phyloP scores from a whole-genome alignment of 345 rosid species.

The Linum tenue region DNA sequence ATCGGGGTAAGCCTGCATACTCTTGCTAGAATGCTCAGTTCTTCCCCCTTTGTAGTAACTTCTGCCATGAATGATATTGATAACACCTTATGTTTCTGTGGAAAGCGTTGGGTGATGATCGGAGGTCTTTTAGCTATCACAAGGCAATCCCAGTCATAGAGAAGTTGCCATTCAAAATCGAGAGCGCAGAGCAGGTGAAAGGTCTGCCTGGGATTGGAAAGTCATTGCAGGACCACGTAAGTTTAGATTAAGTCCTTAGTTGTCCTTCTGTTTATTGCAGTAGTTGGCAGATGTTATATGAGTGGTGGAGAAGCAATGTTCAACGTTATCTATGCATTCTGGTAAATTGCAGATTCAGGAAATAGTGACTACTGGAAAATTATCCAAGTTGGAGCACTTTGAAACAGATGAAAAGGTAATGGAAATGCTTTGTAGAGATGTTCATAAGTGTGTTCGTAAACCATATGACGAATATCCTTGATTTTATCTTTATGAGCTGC shows the following conservation, averaged over 20 bases:
- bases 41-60: not conserved
- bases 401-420: constrained; percentile 90
- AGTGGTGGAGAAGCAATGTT: not conserved
- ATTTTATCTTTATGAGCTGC: not conserved
- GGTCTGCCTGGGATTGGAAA: constrained; percentile 85
- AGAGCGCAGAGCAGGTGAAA: constrained; percentile 74
- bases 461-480: not conserved
- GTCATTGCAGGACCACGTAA: constrained; percentile 92
- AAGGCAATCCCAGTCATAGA: constrained; percentile 82
- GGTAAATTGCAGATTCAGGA: constrained; percentile 71
- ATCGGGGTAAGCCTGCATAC: constrained; percentile 45
- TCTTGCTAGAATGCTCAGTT: not conserved
- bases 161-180: constrained; percentile 75
- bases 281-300: not conserved
- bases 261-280: not conserved
- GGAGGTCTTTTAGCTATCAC: constrained; percentile 89
- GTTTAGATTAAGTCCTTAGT: constrained; percentile 19
- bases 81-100: constrained; percentile 12
- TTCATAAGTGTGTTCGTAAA: not conserved
- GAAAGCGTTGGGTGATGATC: constrained; percentile 88
- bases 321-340: not conserved
- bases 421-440: constrained; percentile 3
- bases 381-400: constrained; percentile 90
- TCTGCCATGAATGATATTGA: constrained; percentile 5
- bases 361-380: constrained; percentile 72